Conservation (phyloP, 2,329 filamentous ascomycete genomes). For the Claviceps spartinae region DNA sequence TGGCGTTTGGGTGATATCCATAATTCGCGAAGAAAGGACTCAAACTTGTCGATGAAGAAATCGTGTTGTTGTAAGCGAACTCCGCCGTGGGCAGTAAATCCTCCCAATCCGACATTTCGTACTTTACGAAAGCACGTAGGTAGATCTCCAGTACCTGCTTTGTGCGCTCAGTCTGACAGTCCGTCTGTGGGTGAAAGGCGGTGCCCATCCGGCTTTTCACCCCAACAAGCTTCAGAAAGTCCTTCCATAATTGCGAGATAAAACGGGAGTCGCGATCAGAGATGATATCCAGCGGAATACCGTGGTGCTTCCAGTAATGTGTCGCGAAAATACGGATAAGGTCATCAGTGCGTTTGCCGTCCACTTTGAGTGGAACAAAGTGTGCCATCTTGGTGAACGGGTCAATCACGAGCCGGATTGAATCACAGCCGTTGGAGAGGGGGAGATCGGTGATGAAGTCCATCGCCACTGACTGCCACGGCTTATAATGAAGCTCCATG, state of each 20-base stretch:
- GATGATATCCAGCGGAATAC: background rate
- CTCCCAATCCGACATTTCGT: background rate
- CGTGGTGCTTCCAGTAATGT: background rate
- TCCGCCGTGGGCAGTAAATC: background rate
- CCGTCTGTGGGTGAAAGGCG: background rate
- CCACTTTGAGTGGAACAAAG: background rate
- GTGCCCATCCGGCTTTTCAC: background rate
- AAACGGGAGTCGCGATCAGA: background rate
- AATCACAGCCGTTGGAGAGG: background rate
- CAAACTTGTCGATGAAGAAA: background rate
- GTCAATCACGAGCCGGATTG: background rate
- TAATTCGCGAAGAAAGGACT: background rate
- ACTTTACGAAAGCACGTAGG: background rate
- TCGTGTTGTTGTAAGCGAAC: background rate
- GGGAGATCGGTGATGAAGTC: background rate
- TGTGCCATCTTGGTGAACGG: background rate
- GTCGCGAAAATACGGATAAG: background rate
- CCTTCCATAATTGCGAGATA: background rate
- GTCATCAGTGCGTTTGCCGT: background rate
- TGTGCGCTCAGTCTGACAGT: background rate
- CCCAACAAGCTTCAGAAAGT: background rate
- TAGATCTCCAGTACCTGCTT: background rate
- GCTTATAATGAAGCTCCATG: background rate
- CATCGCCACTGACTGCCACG: background rate
- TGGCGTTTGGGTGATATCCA: background rate